Conservation (phyloP, 148 eudicot species). For the Cornus controversa region DNA sequence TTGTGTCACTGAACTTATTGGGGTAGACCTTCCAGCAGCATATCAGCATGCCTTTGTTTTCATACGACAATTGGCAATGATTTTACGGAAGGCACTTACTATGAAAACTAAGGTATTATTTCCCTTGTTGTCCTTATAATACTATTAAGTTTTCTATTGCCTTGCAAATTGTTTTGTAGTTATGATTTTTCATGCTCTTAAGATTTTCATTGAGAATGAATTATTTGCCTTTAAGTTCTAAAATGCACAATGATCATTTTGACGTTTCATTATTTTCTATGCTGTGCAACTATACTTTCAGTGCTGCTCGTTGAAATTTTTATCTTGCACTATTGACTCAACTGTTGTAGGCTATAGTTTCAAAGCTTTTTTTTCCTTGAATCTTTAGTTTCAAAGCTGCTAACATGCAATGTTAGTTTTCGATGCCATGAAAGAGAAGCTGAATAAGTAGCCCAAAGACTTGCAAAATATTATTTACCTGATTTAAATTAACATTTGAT, state of each 20-base stretch:
- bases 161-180: background rate
- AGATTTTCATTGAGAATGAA: background rate
- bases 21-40: slow-evolving; percentile 80
- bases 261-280: background rate
- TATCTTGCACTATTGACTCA: background rate
- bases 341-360: background rate
- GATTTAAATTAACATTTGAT: background rate
- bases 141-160: background rate
- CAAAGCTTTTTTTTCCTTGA: no score
- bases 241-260: background rate
- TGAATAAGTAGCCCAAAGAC: background rate
- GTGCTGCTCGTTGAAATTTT: slow-evolving; percentile 9
- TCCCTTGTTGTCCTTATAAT: background rate
- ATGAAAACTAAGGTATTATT: slow-evolving; percentile 59
- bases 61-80: slow-evolving; percentile 89
- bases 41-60: slow-evolving; percentile 87
- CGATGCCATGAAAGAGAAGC: background rate
- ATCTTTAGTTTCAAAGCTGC: background rate
- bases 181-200: background rate
- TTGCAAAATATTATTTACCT: background rate
- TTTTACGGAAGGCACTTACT: slow-evolving; percentile 67
- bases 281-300: background rate
- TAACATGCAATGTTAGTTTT: background rate
- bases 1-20: slow-evolving; percentile 65
- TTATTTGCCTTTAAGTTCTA: background rate